Evolutionary conservation across 495 filamentous ascomycete species (phyloP).

Genomic region (Hypomontagnella submonticulosa): DNA sequence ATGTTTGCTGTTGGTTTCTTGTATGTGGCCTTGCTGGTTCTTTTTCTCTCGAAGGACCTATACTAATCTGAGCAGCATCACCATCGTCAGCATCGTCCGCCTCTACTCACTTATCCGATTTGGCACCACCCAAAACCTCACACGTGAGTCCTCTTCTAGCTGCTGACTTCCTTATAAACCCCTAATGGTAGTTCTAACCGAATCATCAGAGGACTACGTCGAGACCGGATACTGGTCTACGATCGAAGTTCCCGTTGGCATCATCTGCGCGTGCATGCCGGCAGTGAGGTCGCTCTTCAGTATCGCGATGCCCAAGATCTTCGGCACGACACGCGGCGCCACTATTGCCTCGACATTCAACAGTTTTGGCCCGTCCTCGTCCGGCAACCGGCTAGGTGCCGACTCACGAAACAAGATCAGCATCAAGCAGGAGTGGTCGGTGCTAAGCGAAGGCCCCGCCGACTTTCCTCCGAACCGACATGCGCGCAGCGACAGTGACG

Average conservation of each 20-base stretch:
- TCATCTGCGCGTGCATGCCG: conserved; percentile 56
- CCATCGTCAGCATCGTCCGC: conserved; percentile 52
- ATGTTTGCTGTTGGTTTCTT: conserved; percentile 61
- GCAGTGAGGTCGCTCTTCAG: conserved; percentile 50
- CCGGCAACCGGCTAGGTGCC: conserved; percentile 21
- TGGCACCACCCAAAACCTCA: conserved; percentile 51
- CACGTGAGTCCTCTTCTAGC: conserved; percentile 36
- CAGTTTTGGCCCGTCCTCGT: conserved; percentile 20
- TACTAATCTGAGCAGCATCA: conserved; percentile 40
- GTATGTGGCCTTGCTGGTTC: conserved; percentile 10
- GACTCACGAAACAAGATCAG: conserved; percentile 31
- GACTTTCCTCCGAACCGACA: background rate
- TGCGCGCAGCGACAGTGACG: conserved; percentile 17
- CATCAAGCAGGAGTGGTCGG: conserved; percentile 41
- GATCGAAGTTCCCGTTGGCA: conserved; percentile 55
- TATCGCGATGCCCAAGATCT: conserved; percentile 38
- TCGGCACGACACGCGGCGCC: conserved; percentile 37
- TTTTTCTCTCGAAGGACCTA: background rate
- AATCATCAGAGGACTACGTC: conserved; percentile 48
- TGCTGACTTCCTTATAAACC: background rate
- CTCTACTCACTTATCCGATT: conserved; percentile 50
- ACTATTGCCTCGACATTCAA: conserved; percentile 24
- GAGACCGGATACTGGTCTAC: conserved; percentile 56
- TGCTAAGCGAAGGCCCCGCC: conserved; percentile 26
- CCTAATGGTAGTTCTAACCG: background rate